Base-by-base conservation (phyloP, 805 yeast genomes). In the Schwanniomyces polymorphus region DNA sequence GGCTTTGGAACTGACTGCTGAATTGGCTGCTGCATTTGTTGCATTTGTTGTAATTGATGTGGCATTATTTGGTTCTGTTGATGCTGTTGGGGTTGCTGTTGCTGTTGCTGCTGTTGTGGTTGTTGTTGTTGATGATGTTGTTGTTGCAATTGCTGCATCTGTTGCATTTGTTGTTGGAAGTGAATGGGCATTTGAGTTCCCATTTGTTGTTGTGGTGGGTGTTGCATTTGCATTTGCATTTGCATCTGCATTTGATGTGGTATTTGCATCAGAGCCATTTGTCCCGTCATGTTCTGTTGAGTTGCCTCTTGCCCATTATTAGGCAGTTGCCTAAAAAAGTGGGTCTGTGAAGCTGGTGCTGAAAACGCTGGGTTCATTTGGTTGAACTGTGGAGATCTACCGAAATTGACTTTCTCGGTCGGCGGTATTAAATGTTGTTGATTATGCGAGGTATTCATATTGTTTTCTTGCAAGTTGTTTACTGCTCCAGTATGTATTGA, bases 21-120 rank as follows among this genome's bases (percentile, higher is more conserved):
- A 21, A 12, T 27, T 34, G 40, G 44, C 35, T 43, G 46, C 38
- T 42, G 43, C 25, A 41, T 18, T 23, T 29, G 38, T 23, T 29
- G 23, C 38, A 29, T 29, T 35, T 29, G 10, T 27, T 8, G 29
- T 4, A 14, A n/a, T 2, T 12, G 35, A 18, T 16, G 23, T 41
- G 23, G 23, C 23, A 21, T 21, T 21, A 21, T 21, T 5, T 37
- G 38, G 17, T n/a, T 38, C 25, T 43, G 47, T 28, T 39, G 51
- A 37, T 48, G 48, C 5, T 35, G 43, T 25, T 51, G 55, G 25
- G 46, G 53, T 35, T 41, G 50, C 3, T 37, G 46, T 17, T 38
- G 47, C 27, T 44, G 56, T 9, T 45, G 52, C 4, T 43, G 49
- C 38, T 44, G 44, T 38, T 49, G 50, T 38, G 17, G 44, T 11